These are phyloP conservation scores for Aureobasidium uvarum DNA, from an alignment of 2,329 filamentous ascomycete genomes.

Conservation along the genomic window DNA sequence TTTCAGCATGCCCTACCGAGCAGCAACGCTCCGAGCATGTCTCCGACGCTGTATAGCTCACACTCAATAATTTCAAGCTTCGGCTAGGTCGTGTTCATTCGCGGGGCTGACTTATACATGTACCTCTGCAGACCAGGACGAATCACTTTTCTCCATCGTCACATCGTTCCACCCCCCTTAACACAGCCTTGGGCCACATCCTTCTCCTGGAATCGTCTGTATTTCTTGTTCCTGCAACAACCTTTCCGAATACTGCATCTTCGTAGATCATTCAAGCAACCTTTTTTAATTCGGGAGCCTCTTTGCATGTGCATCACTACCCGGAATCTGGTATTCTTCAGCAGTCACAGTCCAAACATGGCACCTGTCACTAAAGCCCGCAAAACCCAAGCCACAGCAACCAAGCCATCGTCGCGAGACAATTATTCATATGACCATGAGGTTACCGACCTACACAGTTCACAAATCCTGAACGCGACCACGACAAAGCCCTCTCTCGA, in stretches of 20 bases:
- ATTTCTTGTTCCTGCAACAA: background rate
- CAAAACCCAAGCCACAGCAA: background rate
- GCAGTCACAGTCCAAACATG: background rate
- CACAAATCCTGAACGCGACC: constrained; percentile 36
- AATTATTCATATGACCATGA: background rate
- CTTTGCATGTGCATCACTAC: background rate
- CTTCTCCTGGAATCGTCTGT: background rate
- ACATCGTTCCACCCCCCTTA: background rate
- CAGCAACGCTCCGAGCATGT: constrained; percentile 21
- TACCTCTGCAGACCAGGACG: background rate
- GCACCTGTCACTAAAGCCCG: constrained; percentile 4
- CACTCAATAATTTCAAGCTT: constrained; percentile 21
- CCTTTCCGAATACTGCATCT: background rate
- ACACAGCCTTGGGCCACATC: background rate
- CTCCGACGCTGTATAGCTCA: constrained; percentile 14
- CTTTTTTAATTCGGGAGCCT: background rate
- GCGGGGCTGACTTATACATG: constrained; percentile 24
- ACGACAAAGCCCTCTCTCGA: constrained; percentile 40
- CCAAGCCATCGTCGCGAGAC: background rate
- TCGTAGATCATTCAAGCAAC: background rate
- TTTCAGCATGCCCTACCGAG: constrained; percentile 19
- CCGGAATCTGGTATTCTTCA: background rate
- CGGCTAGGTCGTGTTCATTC: constrained; percentile 10
- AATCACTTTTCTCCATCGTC: constrained; percentile 12
- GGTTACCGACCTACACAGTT: background rate